Conservation (phyloP, 2,329 filamentous ascomycete species). For the Talaromyces sp. region DNA sequence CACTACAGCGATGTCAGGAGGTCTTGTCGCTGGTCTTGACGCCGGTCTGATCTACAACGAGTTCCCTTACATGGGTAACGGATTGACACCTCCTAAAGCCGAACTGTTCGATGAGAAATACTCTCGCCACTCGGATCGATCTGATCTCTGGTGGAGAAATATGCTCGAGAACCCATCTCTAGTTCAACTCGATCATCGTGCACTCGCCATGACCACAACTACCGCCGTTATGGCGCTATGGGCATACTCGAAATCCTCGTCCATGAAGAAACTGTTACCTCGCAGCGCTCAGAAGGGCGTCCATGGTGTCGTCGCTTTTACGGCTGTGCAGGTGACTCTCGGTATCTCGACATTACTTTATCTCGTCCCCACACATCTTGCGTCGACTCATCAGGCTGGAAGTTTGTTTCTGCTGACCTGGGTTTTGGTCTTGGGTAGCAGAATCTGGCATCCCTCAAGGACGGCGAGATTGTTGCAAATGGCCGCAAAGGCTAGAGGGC, state of each 20-base stretch:
- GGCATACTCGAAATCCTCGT: slow-evolving; percentile 66
- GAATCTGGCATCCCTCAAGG: slow-evolving; percentile 68
- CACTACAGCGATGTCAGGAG: slow-evolving; percentile 86
- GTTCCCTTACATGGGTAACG: slow-evolving; percentile 90
- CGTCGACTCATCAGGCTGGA: slow-evolving; percentile 89
- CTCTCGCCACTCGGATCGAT: slow-evolving; percentile 69
- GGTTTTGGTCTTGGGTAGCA: slow-evolving; percentile 71
- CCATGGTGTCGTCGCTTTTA: slow-evolving; percentile 76
- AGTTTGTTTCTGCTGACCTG: slow-evolving; percentile 80
- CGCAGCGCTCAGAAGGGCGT: slow-evolving; percentile 63
- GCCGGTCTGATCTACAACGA: slow-evolving; percentile 98
- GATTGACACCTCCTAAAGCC: slow-evolving; percentile 71
- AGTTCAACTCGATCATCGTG: slow-evolving; percentile 92
- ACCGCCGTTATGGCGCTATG: slow-evolving; percentile 73
- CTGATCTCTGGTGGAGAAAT: slow-evolving; percentile 94
- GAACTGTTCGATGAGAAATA: slow-evolving; percentile 88
- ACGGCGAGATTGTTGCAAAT: slow-evolving; percentile 57
- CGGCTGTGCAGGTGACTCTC: slow-evolving; percentile 73
- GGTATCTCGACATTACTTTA: slow-evolving; percentile 91
- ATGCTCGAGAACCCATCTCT: slow-evolving; percentile 94
- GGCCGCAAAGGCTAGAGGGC: slow-evolving; percentile 36
- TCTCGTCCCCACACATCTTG: slow-evolving; percentile 83
- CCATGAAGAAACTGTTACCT: slow-evolving; percentile 58
- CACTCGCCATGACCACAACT: slow-evolving; percentile 86
- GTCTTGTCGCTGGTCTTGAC: slow-evolving; percentile 88